A percentile compares a stretch with the other conserved stretches of the same genome.
Evolutionary conservation across 2,329 filamentous ascomycete genomes (phyloP).

Genomic region (Hymenotorrendiella dingleyae): DNA sequence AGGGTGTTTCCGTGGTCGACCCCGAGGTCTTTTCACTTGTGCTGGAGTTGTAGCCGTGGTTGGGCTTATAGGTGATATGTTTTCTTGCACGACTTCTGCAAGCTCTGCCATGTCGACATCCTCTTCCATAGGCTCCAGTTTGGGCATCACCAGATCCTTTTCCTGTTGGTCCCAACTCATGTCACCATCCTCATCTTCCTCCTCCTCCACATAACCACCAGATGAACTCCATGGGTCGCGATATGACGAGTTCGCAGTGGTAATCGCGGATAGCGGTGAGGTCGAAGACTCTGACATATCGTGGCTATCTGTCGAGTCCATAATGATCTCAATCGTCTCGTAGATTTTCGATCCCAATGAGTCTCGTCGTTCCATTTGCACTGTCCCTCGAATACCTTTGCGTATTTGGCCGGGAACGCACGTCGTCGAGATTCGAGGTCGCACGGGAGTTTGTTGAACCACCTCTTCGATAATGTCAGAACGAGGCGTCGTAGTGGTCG

Average conservation of each 20-base stretch:
- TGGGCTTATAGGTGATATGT: slow-evolving; percentile 15
- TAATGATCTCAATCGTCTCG: slow-evolving; percentile 16
- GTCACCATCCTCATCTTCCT: slow-evolving; percentile 29
- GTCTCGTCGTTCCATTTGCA: slow-evolving; percentile 11
- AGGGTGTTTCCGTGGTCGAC: slow-evolving; percentile 74
- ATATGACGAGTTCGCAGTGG: slow-evolving; percentile 24
- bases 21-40: slow-evolving; percentile 59
- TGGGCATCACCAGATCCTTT: slow-evolving; percentile 41
- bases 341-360: slow-evolving; percentile 8
- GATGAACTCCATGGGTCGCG: slow-evolving; percentile 28
- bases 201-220: slow-evolving; percentile 23
- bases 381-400: slow-evolving; percentile 14
- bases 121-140: slow-evolving; percentile 44
- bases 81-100: slow-evolving; percentile 39
- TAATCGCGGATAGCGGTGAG: slow-evolving; percentile 24
- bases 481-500: slow-evolving; percentile 17
- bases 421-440: slow-evolving; percentile 8
- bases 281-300: slow-evolving; percentile 25
- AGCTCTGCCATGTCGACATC: slow-evolving; percentile 51
- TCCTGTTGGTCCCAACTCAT: slow-evolving; percentile 33
- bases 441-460: slow-evolving; percentile 9
- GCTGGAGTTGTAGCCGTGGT: slow-evolving; percentile 11
- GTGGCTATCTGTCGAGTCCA: slow-evolving; percentile 23
- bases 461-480: slow-evolving; percentile 24
- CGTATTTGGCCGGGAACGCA: slow-evolving; percentile 9